Evolutionary conservation across 2,329 filamentous ascomycete species (phyloP), one percentile per base, ranked within the genome.

Genomic region (Xylaria sp.): DNA sequence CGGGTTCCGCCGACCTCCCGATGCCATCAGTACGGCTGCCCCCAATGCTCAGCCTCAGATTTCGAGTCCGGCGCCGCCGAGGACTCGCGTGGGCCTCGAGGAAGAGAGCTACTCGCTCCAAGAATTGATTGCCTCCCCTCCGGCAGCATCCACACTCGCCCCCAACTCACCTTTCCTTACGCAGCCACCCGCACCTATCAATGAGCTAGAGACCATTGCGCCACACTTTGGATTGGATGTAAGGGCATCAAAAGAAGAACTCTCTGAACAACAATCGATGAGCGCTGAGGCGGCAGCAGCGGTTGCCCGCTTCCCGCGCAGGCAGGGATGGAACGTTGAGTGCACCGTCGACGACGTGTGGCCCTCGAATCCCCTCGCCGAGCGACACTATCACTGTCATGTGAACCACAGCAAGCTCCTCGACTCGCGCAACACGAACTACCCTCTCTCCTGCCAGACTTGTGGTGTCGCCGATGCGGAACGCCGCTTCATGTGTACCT

Each of bases 371-470:
- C 79, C 83, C 1, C 75, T 87, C n/a, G 64, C 66, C 45, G 66
- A 67, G 42, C 79, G 77, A 57, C 79, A 83, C 53, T 81, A 81
- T 69, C 71, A 77, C 63, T 89, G 86, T 75, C 80, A 84, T 63
- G 81, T 82, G 45, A 74, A 75, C 3, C 86, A 89, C 73, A 74
- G 74, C 53, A 79, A 76, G 53, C 85, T 88, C 82, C 79, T 83
- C 61, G 76, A 80, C 42, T 81, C 82, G 60, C 77, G 78, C 66
- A 88, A 88, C 74, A 76, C 73, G 53, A 74, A 81, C 71, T 84
- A 87, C 72, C 80, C 85, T 1, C 78, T 88, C 22, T 79, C 83
- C 11, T 89, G 86, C 74, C 84, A 86, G 75, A 80, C 82, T 3
- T 89, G 86, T 75, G 79, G 80, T 59, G 79, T 78, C 63, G 77